phyloP scores from a whole-genome alignment of 148 eudicot genomes.

The Diospyros lotus region DNA sequence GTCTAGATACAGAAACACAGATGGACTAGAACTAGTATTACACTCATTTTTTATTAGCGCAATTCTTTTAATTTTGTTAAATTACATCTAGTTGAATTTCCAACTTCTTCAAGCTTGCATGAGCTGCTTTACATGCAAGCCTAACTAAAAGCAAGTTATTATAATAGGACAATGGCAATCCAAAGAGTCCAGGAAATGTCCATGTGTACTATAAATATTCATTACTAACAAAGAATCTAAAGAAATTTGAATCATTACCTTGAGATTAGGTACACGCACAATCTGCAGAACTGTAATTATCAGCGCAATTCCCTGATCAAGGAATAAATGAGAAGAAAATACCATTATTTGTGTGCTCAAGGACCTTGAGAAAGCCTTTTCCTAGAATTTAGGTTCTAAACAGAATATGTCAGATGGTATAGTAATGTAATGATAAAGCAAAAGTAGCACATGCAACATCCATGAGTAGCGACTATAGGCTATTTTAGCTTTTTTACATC shows the following conservation, averaged over 20 bases:
- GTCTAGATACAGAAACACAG: neutral
- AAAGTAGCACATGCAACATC: neutral
- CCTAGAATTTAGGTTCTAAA: neutral
- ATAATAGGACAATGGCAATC: neutral
- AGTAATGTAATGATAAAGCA: neutral
- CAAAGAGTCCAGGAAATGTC: neutral
- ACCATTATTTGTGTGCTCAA: neutral
- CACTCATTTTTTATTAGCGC: neutral
- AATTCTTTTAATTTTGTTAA: neutral
- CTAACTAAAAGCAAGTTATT: neutral
- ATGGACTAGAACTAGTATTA: neutral
- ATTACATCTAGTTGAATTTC: neutral
- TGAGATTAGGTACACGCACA: conserved; percentile 69
- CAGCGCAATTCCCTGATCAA: conserved; percentile 69
- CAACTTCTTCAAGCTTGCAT: neutral
- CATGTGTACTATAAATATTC: neutral
- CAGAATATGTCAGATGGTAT: neutral
- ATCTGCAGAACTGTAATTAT: conserved; percentile 74
- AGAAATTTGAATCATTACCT: conserved; percentile 38
- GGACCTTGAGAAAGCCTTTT: neutral
- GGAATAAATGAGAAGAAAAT: conserved; percentile 22
- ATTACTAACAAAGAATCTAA: neutral
- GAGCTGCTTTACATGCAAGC: neutral
- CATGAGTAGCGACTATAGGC: neutral
- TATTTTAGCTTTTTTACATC: no score